Conservation (phyloP, 257 asterid species). For the Lavandula angustifolia region DNA sequence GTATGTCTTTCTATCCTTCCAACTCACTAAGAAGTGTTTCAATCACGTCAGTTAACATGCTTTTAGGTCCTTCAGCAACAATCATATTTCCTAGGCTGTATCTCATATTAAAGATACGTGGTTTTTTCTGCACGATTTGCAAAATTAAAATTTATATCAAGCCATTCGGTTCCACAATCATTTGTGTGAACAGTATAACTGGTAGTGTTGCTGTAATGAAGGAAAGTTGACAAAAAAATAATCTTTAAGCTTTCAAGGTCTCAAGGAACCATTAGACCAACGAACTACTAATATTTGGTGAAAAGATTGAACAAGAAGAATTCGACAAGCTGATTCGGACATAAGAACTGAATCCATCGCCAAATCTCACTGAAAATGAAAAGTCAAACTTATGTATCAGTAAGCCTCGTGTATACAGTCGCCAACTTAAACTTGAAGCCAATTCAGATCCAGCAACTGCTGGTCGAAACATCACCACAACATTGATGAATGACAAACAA, state of each 20-base stretch:
- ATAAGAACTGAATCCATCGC: conserved; percentile 7
- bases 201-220: not conserved
- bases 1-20: not conserved
- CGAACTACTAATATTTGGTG: not conserved
- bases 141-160: not conserved
- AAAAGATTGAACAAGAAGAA: conserved; percentile 3
- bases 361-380: conserved; percentile 1
- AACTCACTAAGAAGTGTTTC: not conserved
- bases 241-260: too few relatives aligned
- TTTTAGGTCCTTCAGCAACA: not conserved
- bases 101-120: not conserved
- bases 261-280: too few relatives aligned
- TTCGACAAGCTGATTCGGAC: not conserved
- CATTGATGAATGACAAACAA: not conserved
- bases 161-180: not conserved
- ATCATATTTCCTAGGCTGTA: not conserved
- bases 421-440: conserved; percentile 9
- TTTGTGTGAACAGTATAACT: conserved; percentile 11
- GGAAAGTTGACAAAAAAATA: not conserved
- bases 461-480: conserved; percentile 7
- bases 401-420: not conserved
- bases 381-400: conserved; percentile 24
- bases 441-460: conserved; percentile 29
- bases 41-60: not conserved
- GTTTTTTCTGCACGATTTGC: not conserved